Percentiles rank a stretch among this genome's conserved stretches.
These are phyloP conservation scores for Fusarium mexicanum DNA, from an alignment of 2,329 filamentous ascomycete genomes.

Conservation along the genomic window DNA sequence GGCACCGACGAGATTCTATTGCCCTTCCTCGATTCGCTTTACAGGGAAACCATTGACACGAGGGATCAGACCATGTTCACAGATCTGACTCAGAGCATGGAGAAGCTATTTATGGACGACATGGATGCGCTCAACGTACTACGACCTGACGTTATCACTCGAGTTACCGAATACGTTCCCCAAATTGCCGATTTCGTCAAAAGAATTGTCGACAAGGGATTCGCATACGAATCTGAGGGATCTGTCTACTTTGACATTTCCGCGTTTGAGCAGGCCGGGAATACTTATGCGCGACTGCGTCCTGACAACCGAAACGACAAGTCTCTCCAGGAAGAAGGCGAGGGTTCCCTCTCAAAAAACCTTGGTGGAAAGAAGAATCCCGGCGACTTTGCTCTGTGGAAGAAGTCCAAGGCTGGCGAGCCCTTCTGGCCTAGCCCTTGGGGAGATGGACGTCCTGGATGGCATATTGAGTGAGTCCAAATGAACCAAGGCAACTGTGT, in stretches of 20 bases:
- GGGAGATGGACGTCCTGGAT: conserved; percentile 88
- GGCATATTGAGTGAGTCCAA: conserved; percentile 79
- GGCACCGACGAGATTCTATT: conserved; percentile 75
- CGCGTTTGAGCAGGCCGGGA: conserved; percentile 84
- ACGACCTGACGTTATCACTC: conserved; percentile 81
- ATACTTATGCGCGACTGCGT: conserved; percentile 85
- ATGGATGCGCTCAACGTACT: conserved; percentile 88
- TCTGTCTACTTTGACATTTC: conserved; percentile 95
- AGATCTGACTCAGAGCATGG: conserved; percentile 84
- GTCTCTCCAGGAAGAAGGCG: conserved; percentile 85
- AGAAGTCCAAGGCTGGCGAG: conserved; percentile 90
- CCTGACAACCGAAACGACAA: conserved; percentile 88
- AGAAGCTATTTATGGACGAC: conserved; percentile 87
- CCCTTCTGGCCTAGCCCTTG: conserved; percentile 89
- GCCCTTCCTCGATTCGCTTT: conserved; percentile 80
- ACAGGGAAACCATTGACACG: conserved; percentile 70
- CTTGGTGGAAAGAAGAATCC: conserved; percentile 74
- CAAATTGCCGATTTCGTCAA: conserved; percentile 89
- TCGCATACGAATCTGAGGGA: conserved; percentile 82
- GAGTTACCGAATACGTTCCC: conserved; percentile 91
- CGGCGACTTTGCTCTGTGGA: conserved; percentile 94
- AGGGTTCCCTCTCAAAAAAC: conserved; percentile 78
- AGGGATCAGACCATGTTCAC: conserved; percentile 81
- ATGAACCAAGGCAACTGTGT: not conserved
- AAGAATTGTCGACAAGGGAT: conserved; percentile 83